Base-by-base conservation (phyloP, 768 basidiomycete genomes). In the Naganishia friedmannii region DNA sequence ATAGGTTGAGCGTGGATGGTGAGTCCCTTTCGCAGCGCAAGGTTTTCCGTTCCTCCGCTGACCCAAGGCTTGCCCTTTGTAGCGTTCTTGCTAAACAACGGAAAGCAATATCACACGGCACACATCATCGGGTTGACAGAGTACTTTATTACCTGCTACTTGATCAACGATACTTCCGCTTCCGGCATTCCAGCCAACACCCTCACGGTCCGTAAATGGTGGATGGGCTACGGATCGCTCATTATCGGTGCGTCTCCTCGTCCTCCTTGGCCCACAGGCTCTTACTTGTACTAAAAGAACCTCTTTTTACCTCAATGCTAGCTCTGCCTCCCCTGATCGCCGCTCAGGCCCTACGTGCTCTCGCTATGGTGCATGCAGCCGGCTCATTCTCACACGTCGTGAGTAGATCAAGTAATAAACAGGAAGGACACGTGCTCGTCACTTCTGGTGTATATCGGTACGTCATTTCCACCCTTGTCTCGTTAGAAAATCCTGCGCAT, bases 41-140 rank as follows among this genome's bases (percentile, higher is more conserved):
- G 4, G 1, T 3, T 42, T 65, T 13, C 17, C 21, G 2, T 31
- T n/a, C 23, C 34, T n/a, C 6, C 13, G n/a, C 26, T 51, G 48
- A 34, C 26, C 10, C 51, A 7, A 6, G 19, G 42, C n/a, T 42
- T 55, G 26, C 12, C 6, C n/a, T n/a, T 15, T 29, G 5, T 70
- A 99, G 96, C 96, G 0, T 99, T 92, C 81, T 85, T 99, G 5
- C 85, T 99, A 34, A 91, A 97, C 74, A 98, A 98, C 79, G 92
- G 93, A 0, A 77, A 82, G 2, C 84, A 86, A 80, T 99, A 99
- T 80, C 92, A 93, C 76, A 76, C 89, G 56, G 93, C 94, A 4
- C 90, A 98, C 79, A 82, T 85, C 26, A 82, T 86, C 55, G 96
- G 93, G 0, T 69, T 98, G 2, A 23, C 84, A 12, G 96, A 99